Conservation (phyloP, 208 protist genomes). For the Leishmania amazonensis region DNA sequence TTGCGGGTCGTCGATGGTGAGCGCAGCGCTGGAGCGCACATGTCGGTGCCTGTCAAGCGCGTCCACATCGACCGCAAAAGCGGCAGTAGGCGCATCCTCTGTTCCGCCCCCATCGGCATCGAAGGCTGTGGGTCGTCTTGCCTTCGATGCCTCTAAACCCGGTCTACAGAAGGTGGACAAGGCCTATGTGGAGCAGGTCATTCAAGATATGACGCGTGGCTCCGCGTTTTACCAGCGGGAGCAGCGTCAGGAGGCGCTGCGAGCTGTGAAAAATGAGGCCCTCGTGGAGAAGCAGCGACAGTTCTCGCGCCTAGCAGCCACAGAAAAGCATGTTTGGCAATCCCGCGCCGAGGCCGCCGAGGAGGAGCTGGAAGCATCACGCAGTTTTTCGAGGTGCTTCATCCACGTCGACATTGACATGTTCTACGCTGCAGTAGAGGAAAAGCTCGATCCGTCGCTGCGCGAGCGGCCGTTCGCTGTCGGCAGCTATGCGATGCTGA, state of each 20-base stretch:
- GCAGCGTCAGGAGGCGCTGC: constrained; percentile 32
- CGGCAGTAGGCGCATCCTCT: background rate
- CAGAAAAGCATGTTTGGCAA: constrained; percentile 24
- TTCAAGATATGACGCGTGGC: constrained; percentile 41
- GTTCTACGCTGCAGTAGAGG: constrained; percentile 90
- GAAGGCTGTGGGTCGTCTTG: constrained; percentile 18
- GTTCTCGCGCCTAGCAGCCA: constrained; percentile 20
- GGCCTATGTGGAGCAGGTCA: constrained; percentile 49
- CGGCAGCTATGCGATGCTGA: constrained; percentile 90
- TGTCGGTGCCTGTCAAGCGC: background rate
- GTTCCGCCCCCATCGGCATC: background rate
- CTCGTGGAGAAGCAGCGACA: constrained; percentile 26
- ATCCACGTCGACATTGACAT: constrained; percentile 91
- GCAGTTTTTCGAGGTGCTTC: constrained; percentile 49
- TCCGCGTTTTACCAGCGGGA: constrained; percentile 60
- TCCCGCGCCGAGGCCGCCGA: constrained; percentile 19
- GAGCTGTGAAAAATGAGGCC: constrained; percentile 21
- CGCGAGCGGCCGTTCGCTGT: constrained; percentile 90
- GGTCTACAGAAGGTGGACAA: constrained; percentile 62
- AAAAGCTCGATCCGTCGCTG: constrained; percentile 76
- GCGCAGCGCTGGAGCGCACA: background rate
- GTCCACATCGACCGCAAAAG: background rate
- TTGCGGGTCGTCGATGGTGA: background rate
- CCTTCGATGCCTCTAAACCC: constrained; percentile 52
- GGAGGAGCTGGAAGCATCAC: constrained; percentile 40